Evolutionary conservation across 805 yeast species (phyloP).

Genomic region (Alloascoidea africana): DNA sequence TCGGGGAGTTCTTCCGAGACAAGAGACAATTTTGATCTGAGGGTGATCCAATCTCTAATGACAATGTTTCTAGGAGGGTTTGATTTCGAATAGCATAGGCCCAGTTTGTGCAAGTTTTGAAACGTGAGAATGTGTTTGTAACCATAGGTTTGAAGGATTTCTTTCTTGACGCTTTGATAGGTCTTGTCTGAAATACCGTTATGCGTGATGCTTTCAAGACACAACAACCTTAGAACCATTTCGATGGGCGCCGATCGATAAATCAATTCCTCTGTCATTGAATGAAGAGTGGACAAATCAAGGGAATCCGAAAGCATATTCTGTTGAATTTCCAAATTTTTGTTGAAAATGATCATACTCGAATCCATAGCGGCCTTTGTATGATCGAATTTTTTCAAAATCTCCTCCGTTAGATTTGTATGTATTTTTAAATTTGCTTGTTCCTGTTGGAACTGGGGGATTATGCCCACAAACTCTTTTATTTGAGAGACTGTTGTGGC

Average conservation of each 20-base stretch:
- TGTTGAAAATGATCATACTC: conserved; percentile 20
- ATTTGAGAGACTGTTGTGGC: conserved; percentile 50
- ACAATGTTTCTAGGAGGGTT: conserved; percentile 2
- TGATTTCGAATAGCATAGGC: conserved; percentile 24
- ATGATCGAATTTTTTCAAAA: conserved; percentile 8
- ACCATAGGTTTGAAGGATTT: conserved; percentile 53
- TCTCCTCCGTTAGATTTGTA: conserved; percentile 10
- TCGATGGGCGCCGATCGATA: conserved; percentile 25
- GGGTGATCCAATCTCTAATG: conserved; percentile 13
- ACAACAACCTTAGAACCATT: conserved; percentile 35
- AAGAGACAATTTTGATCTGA: conserved; percentile 1
- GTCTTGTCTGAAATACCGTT: conserved; percentile 60
- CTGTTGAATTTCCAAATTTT: conserved; percentile 48
- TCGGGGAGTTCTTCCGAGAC: conserved; percentile 5
- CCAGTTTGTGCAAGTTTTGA: conserved; percentile 31
- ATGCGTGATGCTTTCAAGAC: conserved; percentile 45
- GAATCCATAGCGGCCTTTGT: conserved; percentile 13
- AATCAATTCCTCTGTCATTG: conserved; percentile 33
- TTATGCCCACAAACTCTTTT: conserved; percentile 50
- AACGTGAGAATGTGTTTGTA: conserved; percentile 31
- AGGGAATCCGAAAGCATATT: conserved; percentile 43
- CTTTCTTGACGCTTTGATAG: conserved; percentile 34
- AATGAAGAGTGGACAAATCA: conserved; percentile 21
- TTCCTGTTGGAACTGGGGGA: conserved; percentile 13
- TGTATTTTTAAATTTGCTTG: conserved; percentile 14